These are phyloP conservation scores for Syncephalastrum contaminatum DNA, from an alignment of 371 early-diverging fungal species.

Conservation along the genomic window DNA sequence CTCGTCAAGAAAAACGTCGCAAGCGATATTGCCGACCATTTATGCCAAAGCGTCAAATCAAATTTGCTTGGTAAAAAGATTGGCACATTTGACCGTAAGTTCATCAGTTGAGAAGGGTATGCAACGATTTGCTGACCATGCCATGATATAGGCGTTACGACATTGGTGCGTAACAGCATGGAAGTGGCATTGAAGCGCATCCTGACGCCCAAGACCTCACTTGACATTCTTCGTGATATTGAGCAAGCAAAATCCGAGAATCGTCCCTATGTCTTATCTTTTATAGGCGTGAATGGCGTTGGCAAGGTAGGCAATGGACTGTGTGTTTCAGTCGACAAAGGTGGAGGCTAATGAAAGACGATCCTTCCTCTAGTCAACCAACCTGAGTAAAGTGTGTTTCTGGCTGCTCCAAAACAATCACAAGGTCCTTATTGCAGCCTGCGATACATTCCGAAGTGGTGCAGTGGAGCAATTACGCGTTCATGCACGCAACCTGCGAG, in stretches of 20 bases:
- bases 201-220: constrained; percentile 89
- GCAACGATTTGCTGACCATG: constrained; percentile 2
- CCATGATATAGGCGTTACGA: constrained; percentile 49
- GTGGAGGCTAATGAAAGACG: background rate
- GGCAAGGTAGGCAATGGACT: constrained; percentile 61
- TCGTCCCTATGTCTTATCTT: constrained; percentile 89
- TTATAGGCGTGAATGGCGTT: constrained; percentile 99
- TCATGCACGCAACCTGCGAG: constrained; percentile 88
- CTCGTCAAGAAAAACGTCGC: constrained; percentile 94
- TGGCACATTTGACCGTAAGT: constrained; percentile 73
- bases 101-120: too few relatives aligned
- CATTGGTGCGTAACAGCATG: constrained; percentile 78
- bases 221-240: constrained; percentile 95
- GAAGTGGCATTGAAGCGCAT: constrained; percentile 82
- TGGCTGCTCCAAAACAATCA: constrained; percentile 96
- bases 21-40: constrained; percentile 81
- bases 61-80: constrained; percentile 78
- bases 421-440: constrained; percentile 96
- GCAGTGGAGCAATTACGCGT: constrained; percentile 98
- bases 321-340: background rate
- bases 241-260: constrained; percentile 65
- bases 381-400: constrained; percentile 96
- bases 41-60: constrained; percentile 79
- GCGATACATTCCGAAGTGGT: constrained; percentile 99
- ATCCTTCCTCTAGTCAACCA: constrained; percentile 76